Evolutionary conservation across 1,139 yeast genomes (phyloP), one percentile per base, ranked within the genome.

Genomic region (Yamadazyma jaroonii): DNA sequence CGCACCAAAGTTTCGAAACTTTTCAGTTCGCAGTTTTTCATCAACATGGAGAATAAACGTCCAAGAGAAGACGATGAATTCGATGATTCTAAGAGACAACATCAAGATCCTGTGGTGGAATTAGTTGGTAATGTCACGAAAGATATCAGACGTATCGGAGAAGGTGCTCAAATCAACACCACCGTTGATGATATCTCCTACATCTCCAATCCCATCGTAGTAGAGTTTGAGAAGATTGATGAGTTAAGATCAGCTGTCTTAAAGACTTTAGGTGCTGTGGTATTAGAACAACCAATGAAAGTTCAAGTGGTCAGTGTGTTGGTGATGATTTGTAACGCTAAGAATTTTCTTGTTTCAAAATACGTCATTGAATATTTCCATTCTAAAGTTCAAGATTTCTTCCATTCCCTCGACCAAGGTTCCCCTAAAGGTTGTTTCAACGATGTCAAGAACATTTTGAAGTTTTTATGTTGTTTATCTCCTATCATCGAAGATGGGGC

Each of bases 271-370:
- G 72, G 73, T 42, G 88, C 95, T 1, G 77, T 86, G 31, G 70
- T 85, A 8, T 62, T 76, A 29, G 98, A 92, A 59, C 97, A 90
- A 59, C 97, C 97, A 1, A 96, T 90, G 49, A 92, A 90, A 57
- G 77, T 84, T 43, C 78, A 81, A 20, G 77, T 84, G 17, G 63
- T 90, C 42, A 75, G 88, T 24, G 79, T 83, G n/a, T 71, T 88
- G 47, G 64, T 90, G 9, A 72, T 83, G 49, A 69, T 83, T 25
- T 81, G 88, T 40, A 83, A 84, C 59, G 71, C 84, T 11, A 75
- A 75, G 46, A 81, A 81, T 57, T 74, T 77, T 35, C 70, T 77
- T 29, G 81, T 86, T 33, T 94, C 95, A 32, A 79, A 79, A 49
- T 75, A 77, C 38, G 77, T 85, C 17, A 63, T 86, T 28, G 95